A percentile compares a stretch with the other conserved stretches of the same genome.
Evolutionary conservation across 2,329 filamentous ascomycete genomes (phyloP).

Genomic region (Aspergillus ochraceoroseus): DNA sequence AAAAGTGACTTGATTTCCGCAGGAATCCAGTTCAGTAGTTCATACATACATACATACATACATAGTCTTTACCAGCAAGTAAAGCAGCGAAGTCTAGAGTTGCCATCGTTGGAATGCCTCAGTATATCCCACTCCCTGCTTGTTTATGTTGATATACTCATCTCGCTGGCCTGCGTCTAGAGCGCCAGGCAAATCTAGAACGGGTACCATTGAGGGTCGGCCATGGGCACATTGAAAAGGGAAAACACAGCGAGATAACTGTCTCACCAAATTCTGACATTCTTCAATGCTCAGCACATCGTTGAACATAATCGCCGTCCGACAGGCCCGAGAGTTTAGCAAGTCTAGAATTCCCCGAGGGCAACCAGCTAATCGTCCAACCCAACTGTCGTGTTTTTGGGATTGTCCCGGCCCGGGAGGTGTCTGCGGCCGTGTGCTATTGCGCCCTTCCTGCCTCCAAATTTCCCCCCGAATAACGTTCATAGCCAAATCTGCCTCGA

Average conservation of each 20-base stretch:
- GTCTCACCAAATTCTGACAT: constrained; percentile 37
- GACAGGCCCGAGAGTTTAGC: constrained; percentile 48
- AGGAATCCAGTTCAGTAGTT: no score
- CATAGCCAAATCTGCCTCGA: constrained; percentile 66
- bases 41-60: no score
- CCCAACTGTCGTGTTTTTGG: constrained; percentile 45
- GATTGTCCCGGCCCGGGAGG: background rate
- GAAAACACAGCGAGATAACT: constrained; percentile 42
- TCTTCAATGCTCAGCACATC: constrained; percentile 39
- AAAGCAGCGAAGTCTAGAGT: no score
- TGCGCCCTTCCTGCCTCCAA: constrained; percentile 59
- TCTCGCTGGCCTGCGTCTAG: background rate
- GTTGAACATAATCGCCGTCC: constrained; percentile 51
- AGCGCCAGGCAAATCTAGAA: constrained; percentile 32
- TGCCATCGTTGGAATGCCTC: constrained; percentile 16
- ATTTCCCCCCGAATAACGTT: constrained; percentile 69
- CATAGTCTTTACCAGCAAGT: no score
- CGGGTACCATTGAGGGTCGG: constrained; percentile 46
- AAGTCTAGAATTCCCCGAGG: constrained; percentile 69
- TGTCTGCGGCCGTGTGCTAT: constrained; percentile 14
- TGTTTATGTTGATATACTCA: constrained; percentile 5
- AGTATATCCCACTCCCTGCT: constrained; percentile 5
- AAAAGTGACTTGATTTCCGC: no score
- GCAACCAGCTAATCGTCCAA: constrained; percentile 61
- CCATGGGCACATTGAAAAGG: constrained; percentile 51